phyloP scores from a whole-genome alignment of 179 eudicot species.

The Amaranthus tricolor region DNA sequence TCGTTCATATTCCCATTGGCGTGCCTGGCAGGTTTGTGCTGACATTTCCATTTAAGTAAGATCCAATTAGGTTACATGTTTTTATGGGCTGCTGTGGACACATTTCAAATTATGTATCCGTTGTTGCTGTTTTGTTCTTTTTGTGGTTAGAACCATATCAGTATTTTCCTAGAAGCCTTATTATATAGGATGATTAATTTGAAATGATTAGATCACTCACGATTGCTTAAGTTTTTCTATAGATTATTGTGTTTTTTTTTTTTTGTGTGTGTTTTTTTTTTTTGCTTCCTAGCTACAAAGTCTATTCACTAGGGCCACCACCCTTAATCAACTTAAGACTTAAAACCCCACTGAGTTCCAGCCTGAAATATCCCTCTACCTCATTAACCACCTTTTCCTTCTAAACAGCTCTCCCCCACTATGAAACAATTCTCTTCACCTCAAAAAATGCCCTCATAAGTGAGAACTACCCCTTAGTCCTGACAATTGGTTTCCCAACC shows the following conservation, averaged over 20 bases:
- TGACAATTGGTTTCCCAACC: no score
- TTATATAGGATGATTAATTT: neutral
- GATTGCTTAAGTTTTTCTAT: neutral
- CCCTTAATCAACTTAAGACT: no score
- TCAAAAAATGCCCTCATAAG: no score
- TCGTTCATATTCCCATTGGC: conserved; percentile 96
- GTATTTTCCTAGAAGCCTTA: neutral
- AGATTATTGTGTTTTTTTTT: neutral
- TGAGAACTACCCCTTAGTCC: no score
- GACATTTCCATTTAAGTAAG: neutral
- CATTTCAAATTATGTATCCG: neutral
- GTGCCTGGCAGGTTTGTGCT: conserved; percentile 77
- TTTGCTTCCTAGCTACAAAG: neutral
- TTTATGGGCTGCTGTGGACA: neutral
- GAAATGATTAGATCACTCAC: neutral
- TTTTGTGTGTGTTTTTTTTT: neutral
- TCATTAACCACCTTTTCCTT: no score
- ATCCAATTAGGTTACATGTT: neutral
- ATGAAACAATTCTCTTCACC: no score
- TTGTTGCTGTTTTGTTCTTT: neutral
- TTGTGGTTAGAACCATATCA: neutral
- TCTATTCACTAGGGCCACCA: neutral
- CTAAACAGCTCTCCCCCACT: no score
- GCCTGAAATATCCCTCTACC: no score
- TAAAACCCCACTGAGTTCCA: no score